Evolutionary conservation across 192 early-diverging fungal species (phyloP), one percentile per base, ranked within the genome.

Genomic region (Linnemannia schmuckeri): DNA sequence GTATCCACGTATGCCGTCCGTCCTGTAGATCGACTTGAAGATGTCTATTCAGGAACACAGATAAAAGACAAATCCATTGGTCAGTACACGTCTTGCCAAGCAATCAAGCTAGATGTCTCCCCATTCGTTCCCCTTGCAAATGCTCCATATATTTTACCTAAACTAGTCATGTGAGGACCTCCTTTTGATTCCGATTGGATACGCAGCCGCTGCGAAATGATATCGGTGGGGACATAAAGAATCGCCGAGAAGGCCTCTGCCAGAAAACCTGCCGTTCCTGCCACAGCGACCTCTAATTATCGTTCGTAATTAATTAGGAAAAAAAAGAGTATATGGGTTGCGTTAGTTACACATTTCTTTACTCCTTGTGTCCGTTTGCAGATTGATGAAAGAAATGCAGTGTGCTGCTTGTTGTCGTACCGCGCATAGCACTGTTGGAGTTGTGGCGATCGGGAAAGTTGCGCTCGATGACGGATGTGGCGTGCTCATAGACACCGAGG

Each of bases 401-500:
- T 37, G 37, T 37, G 37, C 37, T 22, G 17, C 3, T 1, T 52
- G 4, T 52, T 18, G 49, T 22, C 49, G 20, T 52, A 85, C 83
- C 83, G 78, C 84, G 75, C 75, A 81, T 42, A 10, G 84, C 84
- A 27, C 84, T 86, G 72, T 86, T 86, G 7, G 84, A 77, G 42
- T 81, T 86, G 40, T 80, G 78, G 37, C 10, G 78, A 47, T 86
- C 84, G 6, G 84, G 84, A 70, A 86, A 86, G 54, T 76, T 74
- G 52, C 49, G 74, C 46, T 86, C 84, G 41, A 86, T 76, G 75
- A 86, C 71, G 6, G 79, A 73, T 22, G 84, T 86, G 35, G 84
- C 84, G 24, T 86, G 84, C 47, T 86, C 84, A 27, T 86, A 86
- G 35, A 86, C 84, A 37, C 84, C 84, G 4, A 86, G 84, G 84